These are phyloP conservation scores for Chrysoporthe deuterocubensis DNA, from an alignment of 2,329 filamentous ascomycete species.

Conservation along the genomic window DNA sequence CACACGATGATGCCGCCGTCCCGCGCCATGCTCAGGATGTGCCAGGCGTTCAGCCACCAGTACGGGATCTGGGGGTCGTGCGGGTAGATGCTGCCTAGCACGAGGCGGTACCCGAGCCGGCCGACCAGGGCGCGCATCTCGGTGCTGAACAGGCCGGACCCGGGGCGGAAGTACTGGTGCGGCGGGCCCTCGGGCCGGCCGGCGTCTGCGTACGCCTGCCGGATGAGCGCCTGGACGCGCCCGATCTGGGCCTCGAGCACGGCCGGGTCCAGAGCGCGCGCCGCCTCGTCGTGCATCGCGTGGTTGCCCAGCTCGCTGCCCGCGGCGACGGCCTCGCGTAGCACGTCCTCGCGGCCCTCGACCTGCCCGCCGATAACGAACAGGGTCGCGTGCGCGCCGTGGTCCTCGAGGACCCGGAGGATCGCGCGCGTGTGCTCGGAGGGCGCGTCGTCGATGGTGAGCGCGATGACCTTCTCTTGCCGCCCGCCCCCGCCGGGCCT, in stretches of 20 bases:
- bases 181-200: conserved; percentile 44
- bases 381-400: conserved; percentile 78
- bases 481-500: conserved; percentile 36
- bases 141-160: conserved; percentile 79
- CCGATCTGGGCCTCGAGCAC: conserved; percentile 67
- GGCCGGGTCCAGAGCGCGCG: conserved; percentile 60
- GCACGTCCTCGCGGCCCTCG: conserved; percentile 50
- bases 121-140: conserved; percentile 67
- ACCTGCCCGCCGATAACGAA: conserved; percentile 87
- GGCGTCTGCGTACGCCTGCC: conserved; percentile 57
- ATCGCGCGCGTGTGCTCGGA: conserved; percentile 74
- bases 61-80: conserved; percentile 86
- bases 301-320: conserved; percentile 84
- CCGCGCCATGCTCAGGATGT: conserved; percentile 78
- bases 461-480: conserved; percentile 68
- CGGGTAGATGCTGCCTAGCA: conserved; percentile 85
- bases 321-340: conserved; percentile 61
- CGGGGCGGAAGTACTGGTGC: conserved; percentile 77
- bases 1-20: conserved; percentile 83
- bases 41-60: conserved; percentile 71
- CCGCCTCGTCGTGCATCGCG: conserved; percentile 85
- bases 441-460: conserved; percentile 88
- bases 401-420: conserved; percentile 64
- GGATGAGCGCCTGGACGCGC: conserved; percentile 65
- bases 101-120: conserved; percentile 69